Base-by-base conservation (phyloP, 495 filamentous ascomycete species). In the Talaromyces trachyspermus region DNA sequence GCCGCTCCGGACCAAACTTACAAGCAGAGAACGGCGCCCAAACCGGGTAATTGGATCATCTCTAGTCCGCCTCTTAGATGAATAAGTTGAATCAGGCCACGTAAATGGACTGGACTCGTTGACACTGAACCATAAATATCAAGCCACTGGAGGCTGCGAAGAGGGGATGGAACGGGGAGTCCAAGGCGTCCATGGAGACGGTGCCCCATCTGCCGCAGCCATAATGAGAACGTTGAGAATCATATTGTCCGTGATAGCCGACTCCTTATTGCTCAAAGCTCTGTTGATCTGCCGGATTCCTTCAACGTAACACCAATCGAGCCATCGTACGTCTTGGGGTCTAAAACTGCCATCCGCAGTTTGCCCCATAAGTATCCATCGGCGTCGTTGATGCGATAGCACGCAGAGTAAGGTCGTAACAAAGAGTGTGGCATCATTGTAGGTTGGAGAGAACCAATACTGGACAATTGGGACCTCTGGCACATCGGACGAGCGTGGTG, bases 141-240 rank as follows among this genome's bases (percentile, higher is more conserved):
- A 5, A 72, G 43, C 69, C 65, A 72, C 33, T 72, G 69, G 23
- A 72, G 45, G 6, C 60, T 59, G 40, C 58, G 66, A 46, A 70
- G 57, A 0, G 69, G 69, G 1, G 66, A 17, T 55, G 54, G 22
- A 69, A 70, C 7, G 69, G 65, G 1, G 54, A 12, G 24, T 52
- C 18, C 44, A 48, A 47, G 54, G 41, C 5, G 25, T 48, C 6
- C 11, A 14, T 30, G 8, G 43, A 32, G 9, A 32, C 27, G 49
- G 50, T n/a, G 29, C 15, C 8, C 42, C 37, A 14, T 46, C 48
- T 12, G 60, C 52, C 9, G 26, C 43, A 8, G 43, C 64, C 66
- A 71, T 65, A 39, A 65, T 67, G 14, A 70, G 59, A 0, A 71
- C 66, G 26, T 65, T 67, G 3, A 68, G 53, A 15, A 71, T 51